Conservation (phyloP, 345 rosid species). For the Psidium guajava region DNA sequence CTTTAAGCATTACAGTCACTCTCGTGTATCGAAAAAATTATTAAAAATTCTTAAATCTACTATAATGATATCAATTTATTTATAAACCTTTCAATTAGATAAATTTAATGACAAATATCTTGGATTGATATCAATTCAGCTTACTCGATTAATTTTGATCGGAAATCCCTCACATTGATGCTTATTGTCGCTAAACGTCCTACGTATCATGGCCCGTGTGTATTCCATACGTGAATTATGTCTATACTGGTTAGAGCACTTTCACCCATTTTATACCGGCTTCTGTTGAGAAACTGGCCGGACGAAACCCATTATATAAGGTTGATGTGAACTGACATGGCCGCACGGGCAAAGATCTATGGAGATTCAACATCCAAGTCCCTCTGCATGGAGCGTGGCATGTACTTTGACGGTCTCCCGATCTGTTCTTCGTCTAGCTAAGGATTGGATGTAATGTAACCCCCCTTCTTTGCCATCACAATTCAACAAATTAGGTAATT, state of each 20-base stretch:
- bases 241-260: fast-evolving
- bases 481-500: too few species aligned
- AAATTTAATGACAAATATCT: too few species aligned
- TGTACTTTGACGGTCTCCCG: neutral
- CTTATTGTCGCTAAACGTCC: too few species aligned
- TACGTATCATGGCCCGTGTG: too few species aligned
- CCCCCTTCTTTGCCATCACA: neutral
- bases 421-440: neutral
- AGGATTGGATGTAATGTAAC: neutral
- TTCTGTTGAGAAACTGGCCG: neutral
- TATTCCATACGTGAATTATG: neutral
- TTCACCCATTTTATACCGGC: neutral
- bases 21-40: too few species aligned
- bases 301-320: neutral
- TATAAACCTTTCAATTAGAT: too few species aligned
- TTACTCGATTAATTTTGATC: too few species aligned
- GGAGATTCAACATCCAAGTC: neutral
- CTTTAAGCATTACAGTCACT: neutral
- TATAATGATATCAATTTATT: too few species aligned
- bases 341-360: fast-evolving
- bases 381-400: neutral
- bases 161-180: too few species aligned
- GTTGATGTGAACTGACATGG: neutral
- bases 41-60: too few species aligned
- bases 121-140: too few species aligned